Conservation (phyloP, 179 eudicot species). For the Beta lomatogona region DNA sequence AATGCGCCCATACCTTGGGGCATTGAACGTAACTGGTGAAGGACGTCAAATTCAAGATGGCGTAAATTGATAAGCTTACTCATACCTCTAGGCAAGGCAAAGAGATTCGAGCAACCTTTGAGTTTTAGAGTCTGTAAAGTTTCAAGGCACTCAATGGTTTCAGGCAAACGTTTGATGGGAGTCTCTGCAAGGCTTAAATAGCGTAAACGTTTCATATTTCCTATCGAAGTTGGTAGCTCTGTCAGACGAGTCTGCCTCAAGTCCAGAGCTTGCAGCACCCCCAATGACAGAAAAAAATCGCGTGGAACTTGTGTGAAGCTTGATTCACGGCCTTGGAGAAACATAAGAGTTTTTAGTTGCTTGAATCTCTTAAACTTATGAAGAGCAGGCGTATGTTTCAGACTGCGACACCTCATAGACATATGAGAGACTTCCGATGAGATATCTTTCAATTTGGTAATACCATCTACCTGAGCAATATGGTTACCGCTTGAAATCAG, state of each 20-base stretch:
- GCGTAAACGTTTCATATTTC: background rate
- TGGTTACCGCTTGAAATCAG: background rate
- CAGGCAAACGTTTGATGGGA: conserved; percentile 16
- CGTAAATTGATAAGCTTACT: conserved; percentile 13
- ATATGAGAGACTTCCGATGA: conserved; percentile 8
- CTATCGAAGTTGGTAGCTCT: conserved; percentile 10
- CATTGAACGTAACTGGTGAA: conserved; percentile 15
- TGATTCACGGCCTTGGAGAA: conserved; percentile 1
- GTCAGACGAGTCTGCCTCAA: conserved; percentile 6
- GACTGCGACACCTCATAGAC: background rate
- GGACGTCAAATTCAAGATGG: conserved; percentile 20
- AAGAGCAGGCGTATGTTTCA: background rate
- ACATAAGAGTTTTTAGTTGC: conserved; percentile 9
- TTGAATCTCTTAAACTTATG: conserved; percentile 6
- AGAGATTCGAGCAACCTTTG: conserved; percentile 13
- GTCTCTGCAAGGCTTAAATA: conserved; percentile 5
- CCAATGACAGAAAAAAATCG: conserved; percentile 3
- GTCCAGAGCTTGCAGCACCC: conserved; percentile 1
- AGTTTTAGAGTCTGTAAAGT: conserved; percentile 15
- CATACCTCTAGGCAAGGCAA: conserved; percentile 8
- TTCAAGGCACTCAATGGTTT: background rate
- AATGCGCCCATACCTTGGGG: conserved; percentile 10
- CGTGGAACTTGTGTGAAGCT: conserved; percentile 13
- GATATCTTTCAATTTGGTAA: background rate
- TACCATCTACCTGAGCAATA: background rate